phyloP scores from a whole-genome alignment of 495 filamentous ascomycete species.

The Schizothecium vesticola region DNA sequence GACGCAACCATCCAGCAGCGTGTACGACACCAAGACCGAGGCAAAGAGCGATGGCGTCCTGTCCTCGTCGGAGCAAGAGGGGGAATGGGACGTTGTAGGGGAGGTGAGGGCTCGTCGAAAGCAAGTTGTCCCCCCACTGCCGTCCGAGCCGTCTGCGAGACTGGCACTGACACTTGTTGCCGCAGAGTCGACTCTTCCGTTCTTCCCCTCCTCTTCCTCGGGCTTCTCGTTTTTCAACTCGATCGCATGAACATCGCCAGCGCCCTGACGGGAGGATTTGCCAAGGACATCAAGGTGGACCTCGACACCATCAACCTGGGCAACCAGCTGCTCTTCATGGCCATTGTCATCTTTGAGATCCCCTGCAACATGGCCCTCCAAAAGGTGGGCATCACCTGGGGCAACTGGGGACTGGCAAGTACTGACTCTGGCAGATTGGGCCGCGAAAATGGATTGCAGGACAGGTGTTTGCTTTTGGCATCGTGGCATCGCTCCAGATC shows the following conservation, averaged over 20 bases:
- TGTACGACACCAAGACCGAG: background rate
- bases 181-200: background rate
- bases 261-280: background rate
- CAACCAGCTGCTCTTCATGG: slow-evolving; percentile 44
- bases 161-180: background rate
- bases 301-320: slow-evolving; percentile 49
- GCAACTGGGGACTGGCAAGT: background rate
- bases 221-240: background rate
- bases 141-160: background rate
- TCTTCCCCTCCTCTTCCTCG: background rate
- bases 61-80: background rate
- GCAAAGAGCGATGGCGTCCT: background rate
- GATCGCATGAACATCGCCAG: background rate
- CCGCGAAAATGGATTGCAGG: background rate
- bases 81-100: background rate
- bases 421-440: background rate
- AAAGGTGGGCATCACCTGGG: background rate
- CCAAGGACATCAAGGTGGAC: slow-evolving; percentile 8
- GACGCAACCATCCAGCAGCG: background rate
- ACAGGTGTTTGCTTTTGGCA: background rate
- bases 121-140: background rate
- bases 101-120: background rate
- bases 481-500: slow-evolving; percentile 36
- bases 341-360: slow-evolving; percentile 50
- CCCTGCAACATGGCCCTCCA: slow-evolving; percentile 48